Conservation (phyloP, 1,139 yeast species). For the Candida mesenterica region DNA sequence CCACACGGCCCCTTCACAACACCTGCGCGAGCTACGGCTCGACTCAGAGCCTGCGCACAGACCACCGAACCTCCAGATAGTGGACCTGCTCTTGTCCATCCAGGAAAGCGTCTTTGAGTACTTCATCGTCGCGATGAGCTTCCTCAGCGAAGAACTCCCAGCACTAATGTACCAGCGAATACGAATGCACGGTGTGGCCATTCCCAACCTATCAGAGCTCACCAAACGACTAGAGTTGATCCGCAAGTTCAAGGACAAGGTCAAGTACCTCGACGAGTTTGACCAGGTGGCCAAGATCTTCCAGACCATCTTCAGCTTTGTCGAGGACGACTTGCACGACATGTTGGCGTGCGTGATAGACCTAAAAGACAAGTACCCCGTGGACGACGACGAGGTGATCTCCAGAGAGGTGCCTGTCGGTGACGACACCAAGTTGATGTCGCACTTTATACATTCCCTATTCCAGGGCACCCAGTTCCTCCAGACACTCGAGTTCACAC, state of each 20-base stretch:
- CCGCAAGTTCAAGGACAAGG: constrained; percentile 11
- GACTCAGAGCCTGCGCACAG: not conserved
- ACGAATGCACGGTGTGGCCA: not conserved
- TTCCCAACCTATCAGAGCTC: constrained; percentile 8
- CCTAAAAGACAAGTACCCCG: constrained; percentile 5
- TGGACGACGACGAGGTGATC: not conserved
- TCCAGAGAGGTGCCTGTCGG: not conserved
- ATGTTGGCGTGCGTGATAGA: constrained; percentile 6
- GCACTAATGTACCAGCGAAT: constrained; percentile 7
- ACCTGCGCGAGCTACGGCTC: not conserved
- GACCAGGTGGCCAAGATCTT: constrained; percentile 10
- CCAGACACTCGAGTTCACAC: constrained; percentile 5
- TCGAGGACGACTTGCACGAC: constrained; percentile 9
- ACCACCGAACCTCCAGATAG: constrained; percentile 8
- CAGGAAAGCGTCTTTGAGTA: constrained; percentile 12
- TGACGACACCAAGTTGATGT: constrained; percentile 6
- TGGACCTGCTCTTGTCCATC: constrained; percentile 11
- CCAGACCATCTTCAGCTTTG: constrained; percentile 10
- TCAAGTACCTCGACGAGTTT: constrained; percentile 7
- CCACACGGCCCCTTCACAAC: too few relatives aligned
- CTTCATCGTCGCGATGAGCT: constrained; percentile 10
- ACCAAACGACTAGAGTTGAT: constrained; percentile 10
- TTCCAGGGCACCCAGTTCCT: constrained; percentile 10
- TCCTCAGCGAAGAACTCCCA: constrained; percentile 9
- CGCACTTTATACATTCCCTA: constrained; percentile 6